A percentile compares a stretch with the other conserved stretches of the same genome.
phyloP scores from a whole-genome alignment of 2,329 filamentous ascomycete species.

The Zarea fungicola region DNA sequence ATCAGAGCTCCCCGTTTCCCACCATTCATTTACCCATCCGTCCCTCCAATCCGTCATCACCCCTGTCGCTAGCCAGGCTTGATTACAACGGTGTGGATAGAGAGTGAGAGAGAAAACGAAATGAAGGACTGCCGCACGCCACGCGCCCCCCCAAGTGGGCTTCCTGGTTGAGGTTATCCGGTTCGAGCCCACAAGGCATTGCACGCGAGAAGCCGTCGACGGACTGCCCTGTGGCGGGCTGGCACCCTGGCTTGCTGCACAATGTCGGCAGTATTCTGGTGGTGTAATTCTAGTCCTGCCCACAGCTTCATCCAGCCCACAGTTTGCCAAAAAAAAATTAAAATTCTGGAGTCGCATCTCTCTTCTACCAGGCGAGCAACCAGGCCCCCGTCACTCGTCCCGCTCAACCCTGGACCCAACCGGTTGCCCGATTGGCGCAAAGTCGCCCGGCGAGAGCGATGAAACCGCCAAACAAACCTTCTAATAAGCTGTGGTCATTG shows the following conservation, averaged over 20 bases:
- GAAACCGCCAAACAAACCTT: slow-evolving; percentile 5
- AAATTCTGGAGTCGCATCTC: not conserved
- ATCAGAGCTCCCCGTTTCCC: not conserved
- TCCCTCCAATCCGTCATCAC: not conserved
- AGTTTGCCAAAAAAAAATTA: not conserved
- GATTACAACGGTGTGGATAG: slow-evolving; percentile 3
- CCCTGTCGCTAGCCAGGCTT: slow-evolving; percentile 3
- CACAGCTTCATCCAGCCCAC: slow-evolving; percentile 1
- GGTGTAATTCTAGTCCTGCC: not conserved
- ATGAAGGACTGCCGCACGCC: slow-evolving; percentile 14
- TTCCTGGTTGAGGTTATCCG: slow-evolving; percentile 10
- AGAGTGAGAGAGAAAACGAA: not conserved
- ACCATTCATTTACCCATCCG: not conserved
- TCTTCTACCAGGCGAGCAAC: too few relatives aligned
- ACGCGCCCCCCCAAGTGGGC: slow-evolving; percentile 4
- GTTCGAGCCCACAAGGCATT: slow-evolving; percentile 14
- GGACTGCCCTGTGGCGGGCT: slow-evolving; percentile 5
- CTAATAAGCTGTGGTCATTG: slow-evolving; percentile 5
- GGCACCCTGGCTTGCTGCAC: not conserved
- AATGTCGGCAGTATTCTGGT: not conserved
- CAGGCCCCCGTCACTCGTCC: slow-evolving; percentile 7
- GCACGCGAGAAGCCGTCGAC: slow-evolving; percentile 14
- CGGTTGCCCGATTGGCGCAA: slow-evolving; percentile 3
- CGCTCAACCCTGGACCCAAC: slow-evolving; percentile 6
- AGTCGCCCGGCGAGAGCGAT: not conserved